These are phyloP conservation scores for Lasiodiplodia theobromae DNA, from an alignment of 2,329 filamentous ascomycete species.

Conservation along the genomic window DNA sequence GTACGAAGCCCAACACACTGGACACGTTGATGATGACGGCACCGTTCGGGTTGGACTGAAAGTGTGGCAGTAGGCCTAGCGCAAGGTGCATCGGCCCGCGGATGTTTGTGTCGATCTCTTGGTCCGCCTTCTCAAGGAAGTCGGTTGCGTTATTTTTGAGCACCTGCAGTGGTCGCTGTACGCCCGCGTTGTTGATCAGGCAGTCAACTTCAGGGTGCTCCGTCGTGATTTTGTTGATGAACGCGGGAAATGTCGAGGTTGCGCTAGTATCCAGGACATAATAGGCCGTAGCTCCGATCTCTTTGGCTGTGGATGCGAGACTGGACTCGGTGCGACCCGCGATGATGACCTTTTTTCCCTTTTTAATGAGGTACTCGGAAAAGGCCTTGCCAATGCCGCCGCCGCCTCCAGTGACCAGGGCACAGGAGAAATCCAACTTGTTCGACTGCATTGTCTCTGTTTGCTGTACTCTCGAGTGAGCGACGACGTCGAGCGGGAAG, in stretches of 20 bases:
- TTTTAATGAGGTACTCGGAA: constrained; percentile 53
- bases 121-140: constrained; percentile 60
- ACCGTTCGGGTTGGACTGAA: constrained; percentile 50
- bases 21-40: constrained; percentile 63
- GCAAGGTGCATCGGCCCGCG: constrained; percentile 65
- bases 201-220: constrained; percentile 65
- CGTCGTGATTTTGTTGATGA: constrained; percentile 54
- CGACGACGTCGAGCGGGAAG: background rate
- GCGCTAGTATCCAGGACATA: constrained; percentile 62
- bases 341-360: constrained; percentile 60
- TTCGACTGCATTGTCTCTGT: constrained; percentile 17
- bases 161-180: constrained; percentile 62
- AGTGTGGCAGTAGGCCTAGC: constrained; percentile 57
- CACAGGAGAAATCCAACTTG: constrained; percentile 51
- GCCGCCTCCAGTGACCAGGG: constrained; percentile 54
- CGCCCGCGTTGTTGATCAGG: constrained; percentile 66
- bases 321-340: constrained; percentile 63
- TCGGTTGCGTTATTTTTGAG: constrained; percentile 45
- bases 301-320: constrained; percentile 52
- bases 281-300: constrained; percentile 58
- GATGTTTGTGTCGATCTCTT: constrained; percentile 67
- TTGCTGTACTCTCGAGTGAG: background rate
- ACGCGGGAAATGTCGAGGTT: constrained; percentile 51
- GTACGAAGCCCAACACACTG: constrained; percentile 61
- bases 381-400: constrained; percentile 62